Conservation (phyloP, 345 rosid species). For the Noccaea caerulescens region DNA sequence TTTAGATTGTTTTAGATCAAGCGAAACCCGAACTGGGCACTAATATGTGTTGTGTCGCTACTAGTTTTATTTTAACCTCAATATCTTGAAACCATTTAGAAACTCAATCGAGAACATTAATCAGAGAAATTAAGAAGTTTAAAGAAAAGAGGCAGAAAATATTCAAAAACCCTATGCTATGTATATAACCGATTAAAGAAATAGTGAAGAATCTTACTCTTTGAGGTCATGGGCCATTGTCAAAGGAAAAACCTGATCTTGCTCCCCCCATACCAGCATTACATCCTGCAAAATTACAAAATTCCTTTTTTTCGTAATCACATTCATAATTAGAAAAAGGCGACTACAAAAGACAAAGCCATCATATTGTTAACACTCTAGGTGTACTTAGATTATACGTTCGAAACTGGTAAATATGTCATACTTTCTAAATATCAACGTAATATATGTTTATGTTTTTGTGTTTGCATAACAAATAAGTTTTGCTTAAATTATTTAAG, state of each 20-base stretch:
- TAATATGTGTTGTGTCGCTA: background rate
- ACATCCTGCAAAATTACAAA: conserved; percentile 54
- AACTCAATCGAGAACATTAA: background rate
- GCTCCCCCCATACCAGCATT: conserved; percentile 78
- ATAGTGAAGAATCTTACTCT: conserved; percentile 47
- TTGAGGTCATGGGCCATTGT: conserved; percentile 75
- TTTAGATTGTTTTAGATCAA: background rate
- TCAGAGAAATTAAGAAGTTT: background rate
- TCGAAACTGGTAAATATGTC: too few species aligned
- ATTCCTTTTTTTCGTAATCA: background rate
- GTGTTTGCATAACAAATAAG: too few species aligned
- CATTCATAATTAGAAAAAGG: background rate
- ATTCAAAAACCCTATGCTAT: background rate
- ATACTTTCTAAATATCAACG: too few species aligned
- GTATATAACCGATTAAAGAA: background rate
- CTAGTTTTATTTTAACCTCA: background rate
- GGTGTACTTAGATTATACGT: background rate
- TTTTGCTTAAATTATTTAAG: too few species aligned
- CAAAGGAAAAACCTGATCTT: conserved; percentile 77
- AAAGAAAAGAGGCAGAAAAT: conserved; percentile 1
- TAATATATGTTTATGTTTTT: too few species aligned
- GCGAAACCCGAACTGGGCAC: background rate
- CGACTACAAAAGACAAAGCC: background rate
- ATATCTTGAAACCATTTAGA: background rate
- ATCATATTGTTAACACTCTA: background rate